Base-by-base conservation (phyloP, 257 asterid species). In the Lithospermum erythrorhizon region DNA sequence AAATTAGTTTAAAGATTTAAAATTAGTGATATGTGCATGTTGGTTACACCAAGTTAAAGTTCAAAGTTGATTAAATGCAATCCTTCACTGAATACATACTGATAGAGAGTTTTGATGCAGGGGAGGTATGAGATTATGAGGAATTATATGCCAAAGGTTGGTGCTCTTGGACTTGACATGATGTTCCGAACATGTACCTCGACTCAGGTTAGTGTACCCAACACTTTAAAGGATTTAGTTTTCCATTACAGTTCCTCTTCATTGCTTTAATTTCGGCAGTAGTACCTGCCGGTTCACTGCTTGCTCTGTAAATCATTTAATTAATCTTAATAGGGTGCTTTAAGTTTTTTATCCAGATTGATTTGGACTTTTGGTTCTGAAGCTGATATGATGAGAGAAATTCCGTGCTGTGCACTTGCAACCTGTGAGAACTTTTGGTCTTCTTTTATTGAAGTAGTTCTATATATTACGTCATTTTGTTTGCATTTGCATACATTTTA, bases 141-240 rank as follows among this genome's bases (percentile, higher is more conserved):
- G 69, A 91, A 86, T 75, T 91, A 91, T 82, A 91, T 91, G 97
- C 97, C 98, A 62, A 89, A 86, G 74, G 98, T 91, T 81, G 98
- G 98, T 58, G 67, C 98, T 45, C 89, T 89, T 74, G 98, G 95
- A 65, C 97, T 84, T 57, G 98, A 91, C 76, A 84, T 86, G 95
- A 89, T 86, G 97, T 89, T 88, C 63, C 76, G 95, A 67, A 91
- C 97, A 49, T 89, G 98, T 72, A 88, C 98, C 11, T n/a, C n/a
- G n/a, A 97, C 88, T 41, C 98, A 91, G 96, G 98, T 90, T 67
- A 69, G 68, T 29, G 35, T 27, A 55, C 17, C 29, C 57, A n/a
- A n/a, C n/a, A n/a, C n/a, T n/a, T n/a, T n/a, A n/a, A n/a, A n/a
- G n/a, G n/a, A n/a, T n/a, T n/a, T n/a, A n/a, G n/a, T n/a, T n/a